Evolutionary conservation across 441 rosid genomes (phyloP).

Genomic region (Omphalea diandra): DNA sequence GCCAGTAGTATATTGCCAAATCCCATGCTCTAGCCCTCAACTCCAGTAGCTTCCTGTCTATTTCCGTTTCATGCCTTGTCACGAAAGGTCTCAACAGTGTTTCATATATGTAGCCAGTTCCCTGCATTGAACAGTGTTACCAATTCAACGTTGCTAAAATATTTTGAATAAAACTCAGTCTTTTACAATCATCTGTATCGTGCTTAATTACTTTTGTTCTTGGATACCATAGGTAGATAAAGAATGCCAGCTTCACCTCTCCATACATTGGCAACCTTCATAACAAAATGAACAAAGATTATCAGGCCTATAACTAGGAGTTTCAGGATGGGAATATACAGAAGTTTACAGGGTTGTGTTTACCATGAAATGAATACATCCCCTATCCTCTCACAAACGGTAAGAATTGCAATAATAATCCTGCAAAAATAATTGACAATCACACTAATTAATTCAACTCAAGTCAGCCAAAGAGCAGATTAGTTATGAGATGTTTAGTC

Average conservation of each 20-base stretch:
- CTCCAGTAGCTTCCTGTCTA: conserved; percentile 64
- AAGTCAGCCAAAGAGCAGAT: too few species aligned
- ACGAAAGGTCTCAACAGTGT: conserved; percentile 54
- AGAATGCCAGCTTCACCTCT: conserved; percentile 57
- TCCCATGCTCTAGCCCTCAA: conserved; percentile 65
- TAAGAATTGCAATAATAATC: conserved; percentile 65
- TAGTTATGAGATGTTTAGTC: too few species aligned
- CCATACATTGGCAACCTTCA: conserved; percentile 77
- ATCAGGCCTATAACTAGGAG: not conserved
- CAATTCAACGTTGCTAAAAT: not conserved
- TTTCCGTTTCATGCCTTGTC: conserved; percentile 54
- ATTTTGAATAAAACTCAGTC: not conserved
- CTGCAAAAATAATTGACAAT: too few species aligned
- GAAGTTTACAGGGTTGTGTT: not conserved
- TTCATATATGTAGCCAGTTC: conserved; percentile 59
- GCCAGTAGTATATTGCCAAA: conserved; percentile 52
- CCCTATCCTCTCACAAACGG: conserved; percentile 62
- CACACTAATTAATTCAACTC: too few species aligned
- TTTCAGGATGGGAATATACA: not conserved
- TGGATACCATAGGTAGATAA: conserved; percentile 65
- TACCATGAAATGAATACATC: conserved; percentile 69
- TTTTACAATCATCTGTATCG: not conserved
- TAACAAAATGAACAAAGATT: not conserved
- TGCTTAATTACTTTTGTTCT: conserved; percentile 44
- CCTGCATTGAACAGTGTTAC: conserved; percentile 39